Base-by-base conservation (phyloP, 2,329 filamentous ascomycete species). In the Talaromyces sp. region DNA sequence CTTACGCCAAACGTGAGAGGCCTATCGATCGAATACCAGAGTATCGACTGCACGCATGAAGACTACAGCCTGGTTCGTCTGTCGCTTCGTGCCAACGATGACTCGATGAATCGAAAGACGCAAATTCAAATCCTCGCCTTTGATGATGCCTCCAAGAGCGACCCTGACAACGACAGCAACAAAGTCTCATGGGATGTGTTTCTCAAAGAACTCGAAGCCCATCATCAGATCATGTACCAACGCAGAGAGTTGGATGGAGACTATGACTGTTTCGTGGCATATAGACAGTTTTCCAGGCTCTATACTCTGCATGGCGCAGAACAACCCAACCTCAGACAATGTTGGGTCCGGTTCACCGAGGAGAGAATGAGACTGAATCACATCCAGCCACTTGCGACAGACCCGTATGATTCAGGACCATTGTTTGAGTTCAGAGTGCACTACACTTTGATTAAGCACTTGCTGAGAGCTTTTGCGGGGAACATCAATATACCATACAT, bases 401-500 rank as follows among this genome's bases (percentile, higher is more conserved):
- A 61, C 40, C 36, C 36, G 7, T 14, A 42, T 40, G 60, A 61
- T 47, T 34, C 14, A 3, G 60, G 60, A 4, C 60, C 60, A 3
- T 33, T 61, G 56, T 59, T 57, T 53, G 60, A 61, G 51, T 58
- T 61, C 8, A 61, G 56, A 10, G 57, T 56, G 5, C 60, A 61
- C n/a, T 58, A 34, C 31, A 54, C 56, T 23, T n/a, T 59, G 60
- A 61, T 61, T 36, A 50, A n/a, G 56, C 56, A 55, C n/a, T 42
- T 61, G 56, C 18, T 61, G 40, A 61, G 60, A 52, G 60, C 56
- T 30, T 61, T 61, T 59, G 56, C 60, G 18, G 54, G 56, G 55
- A 61, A 61, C 56, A 30, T 59, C 42, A 59, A 59, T 55, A 59
- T 61, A 50, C 60, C 60, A 14, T 61, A 61, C 56, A 56, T 56